A percentile compares a stretch with the other conserved stretches of the same genome.
Evolutionary conservation across 305 asterid species (phyloP).

Genomic region (Euphrasia arctica): DNA sequence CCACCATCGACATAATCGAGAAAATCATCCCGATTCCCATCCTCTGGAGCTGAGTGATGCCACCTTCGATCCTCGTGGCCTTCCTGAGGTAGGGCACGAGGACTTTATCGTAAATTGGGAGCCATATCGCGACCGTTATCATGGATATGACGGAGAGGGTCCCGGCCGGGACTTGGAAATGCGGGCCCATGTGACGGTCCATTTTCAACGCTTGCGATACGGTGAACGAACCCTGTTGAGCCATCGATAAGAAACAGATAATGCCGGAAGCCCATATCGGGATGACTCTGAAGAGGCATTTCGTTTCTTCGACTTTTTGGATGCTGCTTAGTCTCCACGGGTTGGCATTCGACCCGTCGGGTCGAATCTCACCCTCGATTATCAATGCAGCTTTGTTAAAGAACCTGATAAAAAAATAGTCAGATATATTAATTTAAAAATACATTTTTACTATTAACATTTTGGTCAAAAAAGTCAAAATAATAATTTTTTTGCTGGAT

Average conservation of each 20-base stretch:
- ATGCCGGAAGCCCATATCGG: constrained; percentile 84
- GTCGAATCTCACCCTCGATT: constrained; percentile 46
- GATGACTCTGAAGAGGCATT: constrained; percentile 51
- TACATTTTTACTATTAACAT: no score
- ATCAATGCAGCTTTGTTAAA: constrained; percentile 70
- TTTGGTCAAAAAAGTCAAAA: no score
- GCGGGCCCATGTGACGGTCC: constrained; percentile 70
- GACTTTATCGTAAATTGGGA: constrained; percentile 65
- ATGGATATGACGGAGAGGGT: constrained; percentile 54
- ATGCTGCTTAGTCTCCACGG: constrained; percentile 60
- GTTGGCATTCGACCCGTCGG: constrained; percentile 38
- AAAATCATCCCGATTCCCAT: constrained; percentile 66
- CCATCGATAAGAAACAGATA: constrained; percentile 53
- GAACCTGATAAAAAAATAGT: constrained; percentile 31
- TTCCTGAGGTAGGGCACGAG: constrained; percentile 51
- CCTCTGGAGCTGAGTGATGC: constrained; percentile 69
- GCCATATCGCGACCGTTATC: constrained; percentile 58
- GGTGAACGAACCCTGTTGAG: constrained; percentile 73
- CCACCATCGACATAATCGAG: constrained; percentile 59
- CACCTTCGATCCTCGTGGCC: constrained; percentile 55
- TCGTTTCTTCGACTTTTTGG: constrained; percentile 73
- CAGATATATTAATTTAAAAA: no score
- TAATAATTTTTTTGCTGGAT: no score
- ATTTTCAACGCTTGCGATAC: constrained; percentile 61
- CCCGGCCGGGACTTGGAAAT: constrained; percentile 60